These are phyloP conservation scores for Xylaria scruposa DNA, from an alignment of 495 filamentous ascomycete species.

Conservation along the genomic window DNA sequence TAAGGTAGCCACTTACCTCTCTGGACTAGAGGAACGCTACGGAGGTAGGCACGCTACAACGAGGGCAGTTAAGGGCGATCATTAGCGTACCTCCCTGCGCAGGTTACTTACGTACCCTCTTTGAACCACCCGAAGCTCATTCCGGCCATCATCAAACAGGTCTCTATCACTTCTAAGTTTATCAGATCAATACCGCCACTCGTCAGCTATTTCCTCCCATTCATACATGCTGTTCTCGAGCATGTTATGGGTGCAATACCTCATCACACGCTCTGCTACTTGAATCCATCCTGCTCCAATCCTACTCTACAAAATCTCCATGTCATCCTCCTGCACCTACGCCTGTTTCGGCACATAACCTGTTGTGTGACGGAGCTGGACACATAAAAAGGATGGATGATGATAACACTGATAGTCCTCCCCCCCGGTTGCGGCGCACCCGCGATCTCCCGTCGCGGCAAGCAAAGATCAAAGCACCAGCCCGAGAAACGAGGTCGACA, in stretches of 20 bases:
- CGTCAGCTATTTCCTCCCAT: background rate
- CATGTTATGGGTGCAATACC: background rate
- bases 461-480: conserved; percentile 35
- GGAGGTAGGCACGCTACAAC: background rate
- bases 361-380: conserved; percentile 20
- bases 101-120: background rate
- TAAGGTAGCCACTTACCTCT: background rate
- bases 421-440: conserved; percentile 21
- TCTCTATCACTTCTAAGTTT: background rate
- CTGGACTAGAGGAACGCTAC: background rate
- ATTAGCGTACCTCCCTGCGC: background rate
- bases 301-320: background rate
- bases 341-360: background rate
- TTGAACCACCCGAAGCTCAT: background rate
- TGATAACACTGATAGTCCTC: conserved; percentile 21
- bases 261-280: background rate
- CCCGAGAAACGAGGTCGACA: conserved; percentile 32
- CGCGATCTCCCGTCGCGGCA: conserved; percentile 36
- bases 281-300: background rate
- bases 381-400: conserved; percentile 12
- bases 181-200: background rate
- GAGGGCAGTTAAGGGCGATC: background rate
- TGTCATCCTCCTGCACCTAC: background rate
- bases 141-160: background rate
- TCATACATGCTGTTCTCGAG: background rate